phyloP scores from a whole-genome alignment of 495 filamentous ascomycete species.

The Podospora bellae-mahoneyi region DNA sequence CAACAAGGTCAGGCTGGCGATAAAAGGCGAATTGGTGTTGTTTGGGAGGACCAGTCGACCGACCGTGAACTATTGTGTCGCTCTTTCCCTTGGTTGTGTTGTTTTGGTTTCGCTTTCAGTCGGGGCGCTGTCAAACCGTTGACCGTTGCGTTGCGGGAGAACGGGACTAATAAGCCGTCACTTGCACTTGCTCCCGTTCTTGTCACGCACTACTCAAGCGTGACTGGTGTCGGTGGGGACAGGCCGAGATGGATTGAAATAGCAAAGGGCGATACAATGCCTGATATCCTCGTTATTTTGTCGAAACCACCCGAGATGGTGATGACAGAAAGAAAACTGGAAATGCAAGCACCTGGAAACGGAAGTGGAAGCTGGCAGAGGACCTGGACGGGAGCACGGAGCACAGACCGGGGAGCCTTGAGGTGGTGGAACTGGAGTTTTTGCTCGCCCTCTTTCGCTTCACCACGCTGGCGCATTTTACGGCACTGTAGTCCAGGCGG shows the following conservation, averaged over 20 bases:
- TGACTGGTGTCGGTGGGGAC: not conserved
- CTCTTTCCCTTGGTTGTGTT: not conserved
- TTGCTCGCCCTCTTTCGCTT: conserved; percentile 1
- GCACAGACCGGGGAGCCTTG: not conserved
- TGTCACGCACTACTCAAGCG: not conserved
- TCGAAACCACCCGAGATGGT: not conserved
- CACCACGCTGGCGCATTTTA: conserved; percentile 12
- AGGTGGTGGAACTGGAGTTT: not conserved
- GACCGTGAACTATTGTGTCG: not conserved
- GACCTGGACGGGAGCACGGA: not conserved
- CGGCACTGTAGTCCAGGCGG: conserved; percentile 6
- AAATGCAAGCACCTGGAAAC: not conserved
- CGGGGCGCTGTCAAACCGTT: not conserved
- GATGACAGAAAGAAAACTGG: not conserved
- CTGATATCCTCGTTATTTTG: not conserved
- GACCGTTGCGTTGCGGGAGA: not conserved
- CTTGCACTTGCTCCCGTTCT: not conserved
- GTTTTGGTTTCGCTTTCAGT: not conserved
- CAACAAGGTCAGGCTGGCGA: not conserved
- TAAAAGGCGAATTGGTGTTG: not conserved
- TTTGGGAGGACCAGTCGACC: not conserved
- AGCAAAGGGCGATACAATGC: not conserved
- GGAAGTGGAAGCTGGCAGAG: not conserved
- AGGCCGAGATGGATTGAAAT: not conserved
- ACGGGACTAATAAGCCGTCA: not conserved